phyloP scores from a whole-genome alignment of 2,329 filamentous ascomycete genomes.

The Arachnomyces sp. region DNA sequence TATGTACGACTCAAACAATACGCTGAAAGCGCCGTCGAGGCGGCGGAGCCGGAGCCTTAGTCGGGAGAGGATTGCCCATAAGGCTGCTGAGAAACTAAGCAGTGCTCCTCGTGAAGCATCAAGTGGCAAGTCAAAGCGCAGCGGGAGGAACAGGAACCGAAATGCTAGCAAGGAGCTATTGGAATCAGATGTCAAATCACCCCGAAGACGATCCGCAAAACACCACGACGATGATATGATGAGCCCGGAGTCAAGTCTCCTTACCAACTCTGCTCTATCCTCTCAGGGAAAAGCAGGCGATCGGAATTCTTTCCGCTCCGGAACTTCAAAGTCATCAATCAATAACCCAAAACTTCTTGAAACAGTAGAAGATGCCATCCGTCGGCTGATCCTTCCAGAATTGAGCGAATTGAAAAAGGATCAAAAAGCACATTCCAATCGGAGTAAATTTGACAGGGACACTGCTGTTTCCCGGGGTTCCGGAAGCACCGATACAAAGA shows the following conservation, averaged over 20 bases:
- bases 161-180: conserved; percentile 40
- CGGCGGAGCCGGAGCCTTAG: conserved; percentile 52
- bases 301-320: conserved; percentile 52
- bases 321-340: conserved; percentile 63
- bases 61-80: conserved; percentile 58
- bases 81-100: conserved; percentile 60
- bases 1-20: conserved; percentile 21
- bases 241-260: conserved; percentile 55
- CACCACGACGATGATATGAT: conserved; percentile 47
- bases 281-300: conserved; percentile 49
- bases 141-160: conserved; percentile 38
- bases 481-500: conserved; percentile 50
- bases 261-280: conserved; percentile 50
- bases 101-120: conserved; percentile 42
- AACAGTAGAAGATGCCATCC: conserved; percentile 88
- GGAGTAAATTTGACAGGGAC: conserved; percentile 60
- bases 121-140: conserved; percentile 35
- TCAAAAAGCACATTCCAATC: conserved; percentile 68
- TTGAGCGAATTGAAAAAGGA: conserved; percentile 86
- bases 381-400: conserved; percentile 81
- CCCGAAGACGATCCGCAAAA: conserved; percentile 43
- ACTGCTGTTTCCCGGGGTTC: conserved; percentile 55
- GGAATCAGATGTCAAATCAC: conserved; percentile 37
- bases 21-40: conserved; percentile 49
- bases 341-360: conserved; percentile 88